These are phyloP conservation scores for Aegle marmelos DNA, from an alignment of 345 rosid species.

Conservation along the genomic window DNA sequence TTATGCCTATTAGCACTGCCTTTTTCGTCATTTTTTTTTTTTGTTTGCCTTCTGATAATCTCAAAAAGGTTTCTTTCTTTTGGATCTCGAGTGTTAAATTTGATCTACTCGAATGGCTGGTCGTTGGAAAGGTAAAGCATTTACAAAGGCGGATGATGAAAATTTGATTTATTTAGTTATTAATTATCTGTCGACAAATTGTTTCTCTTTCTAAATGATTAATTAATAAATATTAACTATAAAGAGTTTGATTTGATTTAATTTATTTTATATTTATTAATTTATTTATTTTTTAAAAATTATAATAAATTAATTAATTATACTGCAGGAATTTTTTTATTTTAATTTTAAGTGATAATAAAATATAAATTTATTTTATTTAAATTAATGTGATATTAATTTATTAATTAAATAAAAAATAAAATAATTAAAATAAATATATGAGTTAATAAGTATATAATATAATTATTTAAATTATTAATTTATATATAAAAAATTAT, in stretches of 20 bases:
- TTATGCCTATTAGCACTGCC: conserved; percentile 79
- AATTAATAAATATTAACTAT: not conserved
- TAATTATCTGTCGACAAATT: not conserved
- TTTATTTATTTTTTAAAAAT: no score
- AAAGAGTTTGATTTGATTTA: not conserved
- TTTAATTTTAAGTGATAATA: no score
- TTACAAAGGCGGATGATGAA: not conserved
- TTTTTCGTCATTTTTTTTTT: conserved; percentile 50
- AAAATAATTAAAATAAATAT: no score
- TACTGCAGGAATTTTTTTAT: no score
- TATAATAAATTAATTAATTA: no score
- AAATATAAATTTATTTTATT: no score
- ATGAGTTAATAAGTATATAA: no score
- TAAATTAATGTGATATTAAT: no score
- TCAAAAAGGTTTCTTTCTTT: not conserved
- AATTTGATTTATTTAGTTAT: not conserved
- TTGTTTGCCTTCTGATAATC: not conserved
- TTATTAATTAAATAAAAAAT: no score
- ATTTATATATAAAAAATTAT: no score
- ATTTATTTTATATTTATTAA: no score
- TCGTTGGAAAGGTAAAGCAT: not conserved
- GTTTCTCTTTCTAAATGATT: not conserved
- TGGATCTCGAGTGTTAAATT: not conserved
- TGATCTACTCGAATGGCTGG: not conserved
- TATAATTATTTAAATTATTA: no score